Evolutionary conservation across 352 stramenopile species (phyloP), one percentile per base, ranked within the genome.

Genomic region (Elongisporangium senticosum): DNA sequence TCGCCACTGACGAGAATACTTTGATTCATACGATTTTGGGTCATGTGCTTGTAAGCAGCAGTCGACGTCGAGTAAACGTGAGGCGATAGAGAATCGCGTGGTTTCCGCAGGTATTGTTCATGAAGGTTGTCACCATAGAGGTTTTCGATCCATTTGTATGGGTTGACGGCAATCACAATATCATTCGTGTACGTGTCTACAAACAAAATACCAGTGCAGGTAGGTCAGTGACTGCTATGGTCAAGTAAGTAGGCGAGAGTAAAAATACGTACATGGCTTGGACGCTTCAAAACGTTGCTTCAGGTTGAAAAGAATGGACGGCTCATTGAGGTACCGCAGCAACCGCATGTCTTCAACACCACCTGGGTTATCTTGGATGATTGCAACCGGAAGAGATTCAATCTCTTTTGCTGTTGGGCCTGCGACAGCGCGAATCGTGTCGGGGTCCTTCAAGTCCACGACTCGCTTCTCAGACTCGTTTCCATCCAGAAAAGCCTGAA

Each of bases 91-190:
- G 70, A 78, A 50, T 95, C 83, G 3, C 85, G 79, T 1, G 72
- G 63, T 33, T 93, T 88, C 13, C 65, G 65, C 26, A 95, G 53
- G 61, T 98, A 98, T 62, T 90, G 69, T 2, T 86, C 77, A 49
- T 96, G 84, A 50, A 93, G 51, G 20, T 92, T 72, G 55, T 97
- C 88, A n/a, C 83, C 82, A 64, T 98, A 98, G 2, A 98, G 76
- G 48, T 89, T 85, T 6, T 90, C 75, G 55, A 97, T 94, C 89
- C 90, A 97, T 70, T 96, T 96, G 75, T 98, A 99, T 49, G 96
- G 97, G 70, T 99, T 99, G 22, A 99, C 89, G 4, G 97, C 96
- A 53, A 99, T 97, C 54, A 99, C 88, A 68, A 99, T 98, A 33
- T 99, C 95, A 43, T 97, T 98, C 4, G 96, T 97, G 71, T 97